phyloP scores from a whole-genome alignment of 78 protist genomes.

The Abeoforma whisleri region DNA sequence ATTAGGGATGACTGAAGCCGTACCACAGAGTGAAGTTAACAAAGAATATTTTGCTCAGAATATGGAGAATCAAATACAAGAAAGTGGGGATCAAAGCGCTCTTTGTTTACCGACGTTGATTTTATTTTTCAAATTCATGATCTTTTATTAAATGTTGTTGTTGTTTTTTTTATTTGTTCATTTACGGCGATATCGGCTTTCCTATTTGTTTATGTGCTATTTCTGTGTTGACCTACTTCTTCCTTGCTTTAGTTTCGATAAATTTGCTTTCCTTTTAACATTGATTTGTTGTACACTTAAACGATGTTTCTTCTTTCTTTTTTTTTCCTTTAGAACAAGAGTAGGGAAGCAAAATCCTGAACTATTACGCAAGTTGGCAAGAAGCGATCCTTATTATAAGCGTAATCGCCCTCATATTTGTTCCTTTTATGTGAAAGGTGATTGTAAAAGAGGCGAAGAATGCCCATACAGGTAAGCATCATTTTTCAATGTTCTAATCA shows the following conservation, averaged over 20 bases:
- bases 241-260: neutral
- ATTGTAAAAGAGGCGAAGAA: slow-evolving; percentile 63
- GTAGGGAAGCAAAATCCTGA: neutral
- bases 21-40: slow-evolving; percentile 49
- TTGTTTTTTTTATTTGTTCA: too few relatives aligned
- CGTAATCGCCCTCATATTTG: slow-evolving; percentile 61
- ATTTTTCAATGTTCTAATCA: too few relatives aligned
- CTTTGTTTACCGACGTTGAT: too few relatives aligned
- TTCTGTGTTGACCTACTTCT: neutral
- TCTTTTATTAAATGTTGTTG: too few relatives aligned
- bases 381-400: slow-evolving; percentile 56
- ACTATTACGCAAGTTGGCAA: slow-evolving; percentile 37
- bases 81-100: neutral
- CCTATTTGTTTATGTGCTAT: too few relatives aligned
- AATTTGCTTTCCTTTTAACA: neutral
- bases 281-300: neutral
- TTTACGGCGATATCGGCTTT: too few relatives aligned
- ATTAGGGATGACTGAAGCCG: slow-evolving; percentile 25
- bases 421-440: slow-evolving; percentile 68
- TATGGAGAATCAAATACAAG: slow-evolving; percentile 34
- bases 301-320: neutral
- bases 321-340: neutral
- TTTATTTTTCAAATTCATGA: too few relatives aligned
- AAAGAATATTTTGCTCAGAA: slow-evolving; percentile 41
- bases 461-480: slow-evolving; percentile 67